Base-by-base conservation (phyloP, 2,329 filamentous ascomycete species). In the Elsinoe australis region DNA sequence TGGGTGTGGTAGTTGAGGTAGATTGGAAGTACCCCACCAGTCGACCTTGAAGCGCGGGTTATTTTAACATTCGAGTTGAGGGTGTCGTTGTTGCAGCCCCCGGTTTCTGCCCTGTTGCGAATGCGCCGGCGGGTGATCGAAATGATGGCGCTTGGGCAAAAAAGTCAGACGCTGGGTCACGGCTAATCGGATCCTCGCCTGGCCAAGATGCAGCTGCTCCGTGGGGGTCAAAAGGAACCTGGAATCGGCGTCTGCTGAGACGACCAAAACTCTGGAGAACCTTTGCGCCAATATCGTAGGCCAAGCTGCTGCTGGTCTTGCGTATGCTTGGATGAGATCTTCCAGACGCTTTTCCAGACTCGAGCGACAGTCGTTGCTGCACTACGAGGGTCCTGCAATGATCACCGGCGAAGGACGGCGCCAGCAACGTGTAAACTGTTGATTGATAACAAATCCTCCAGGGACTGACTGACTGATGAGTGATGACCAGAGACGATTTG, bases 121-220 rank as follows among this genome's bases (percentile, higher is more conserved):
- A 29, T 12, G 26, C n/a, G 24, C 39, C 39, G 39, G 32, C 39
- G 39, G 39, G 39, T n/a, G n/a, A n/a, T n/a, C 39, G 39, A 44
- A 44, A 44, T 44, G 39, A 44, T 26, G 39, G 39, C 39, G 39
- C 39, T 44, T 44, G 39, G 39, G 39, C 39, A 36, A 44, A 44
- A 44, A 44, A 44, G 26, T 31, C 39, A 44, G 39, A 44, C 12
- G 24, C 7, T 12, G 12, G 26, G 26, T 29, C 26, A 44, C 39
- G 39, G 39, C 39, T 44, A 44, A 44, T 44, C 39, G 39, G 39
- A 44, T 44, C 21, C 39, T 44, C 39, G 39, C 39, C 29, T 31
- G 39, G 26, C 39, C 39, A 44, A 44, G 39, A 21, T 41, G 36
- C 22, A 41, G 26, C 17, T 2, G 28, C 39, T 17, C 8, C 36